These are phyloP conservation scores for Thalassia testudinum DNA, from an alignment of 116 monocot genomes.

Conservation along the genomic window DNA sequence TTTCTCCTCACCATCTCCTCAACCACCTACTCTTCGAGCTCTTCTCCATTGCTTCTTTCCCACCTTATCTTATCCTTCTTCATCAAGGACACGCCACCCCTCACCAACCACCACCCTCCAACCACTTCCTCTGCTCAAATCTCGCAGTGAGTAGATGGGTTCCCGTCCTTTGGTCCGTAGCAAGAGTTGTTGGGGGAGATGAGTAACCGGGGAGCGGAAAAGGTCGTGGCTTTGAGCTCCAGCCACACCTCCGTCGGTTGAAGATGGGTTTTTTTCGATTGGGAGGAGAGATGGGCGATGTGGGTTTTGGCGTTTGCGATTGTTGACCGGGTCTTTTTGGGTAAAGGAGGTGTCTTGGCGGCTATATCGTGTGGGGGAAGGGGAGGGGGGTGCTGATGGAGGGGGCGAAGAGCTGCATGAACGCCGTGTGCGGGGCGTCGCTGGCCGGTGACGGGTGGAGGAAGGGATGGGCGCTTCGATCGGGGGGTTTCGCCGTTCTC, in stretches of 20 bases:
- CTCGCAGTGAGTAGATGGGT: not conserved
- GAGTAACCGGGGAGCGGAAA: too few relatives aligned
- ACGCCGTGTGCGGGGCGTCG: constrained; percentile 8
- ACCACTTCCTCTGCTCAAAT: not conserved
- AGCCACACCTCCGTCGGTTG: not conserved
- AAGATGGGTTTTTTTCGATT: not conserved
- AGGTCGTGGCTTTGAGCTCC: not conserved
- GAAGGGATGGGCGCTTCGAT: constrained; percentile 34
- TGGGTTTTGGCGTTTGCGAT: not conserved
- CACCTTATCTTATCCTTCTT: not conserved
- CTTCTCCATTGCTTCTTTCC: not conserved
- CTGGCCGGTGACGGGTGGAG: constrained; percentile 14
- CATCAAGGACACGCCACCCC: not conserved
- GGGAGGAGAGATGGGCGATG: not conserved
- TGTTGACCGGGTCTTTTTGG: too few relatives aligned
- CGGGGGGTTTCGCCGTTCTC: constrained; percentile 30
- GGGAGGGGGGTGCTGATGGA: not conserved
- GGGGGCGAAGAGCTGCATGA: constrained; percentile 15
- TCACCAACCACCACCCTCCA: not conserved
- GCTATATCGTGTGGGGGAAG: too few relatives aligned
- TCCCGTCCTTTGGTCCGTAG: not conserved
- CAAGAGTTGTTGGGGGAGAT: too few relatives aligned
- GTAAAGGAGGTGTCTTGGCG: too few relatives aligned
- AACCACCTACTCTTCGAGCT: too few relatives aligned
- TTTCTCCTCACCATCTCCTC: too few relatives aligned